These are phyloP conservation scores for Stereocaulon alpinum DNA, from an alignment of 495 filamentous ascomycete genomes.

Conservation along the genomic window DNA sequence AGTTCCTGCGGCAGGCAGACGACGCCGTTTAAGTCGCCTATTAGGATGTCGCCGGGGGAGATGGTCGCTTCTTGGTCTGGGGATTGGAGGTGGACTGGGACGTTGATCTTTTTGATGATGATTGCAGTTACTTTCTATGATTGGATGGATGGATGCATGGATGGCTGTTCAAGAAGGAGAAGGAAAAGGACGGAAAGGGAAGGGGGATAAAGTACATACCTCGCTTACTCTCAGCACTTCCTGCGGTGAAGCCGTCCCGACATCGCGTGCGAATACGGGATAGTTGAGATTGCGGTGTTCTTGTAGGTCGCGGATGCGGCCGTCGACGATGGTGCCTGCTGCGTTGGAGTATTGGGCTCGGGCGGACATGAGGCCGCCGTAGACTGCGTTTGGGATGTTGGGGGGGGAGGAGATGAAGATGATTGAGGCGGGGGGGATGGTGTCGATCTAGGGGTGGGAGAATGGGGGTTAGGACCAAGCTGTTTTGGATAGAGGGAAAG, in stretches of 20 bases:
- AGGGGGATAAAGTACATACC: conserved; percentile 22
- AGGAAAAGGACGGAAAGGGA: too few relatives aligned
- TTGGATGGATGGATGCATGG: too few relatives aligned
- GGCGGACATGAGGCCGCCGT: conserved; percentile 49
- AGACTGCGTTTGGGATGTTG: conserved; percentile 44
- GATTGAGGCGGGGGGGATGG: conserved; percentile 39
- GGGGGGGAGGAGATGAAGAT: conserved; percentile 48
- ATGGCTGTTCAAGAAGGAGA: too few relatives aligned
- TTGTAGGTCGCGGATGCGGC: conserved; percentile 46
- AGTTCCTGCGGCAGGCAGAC: conserved; percentile 36
- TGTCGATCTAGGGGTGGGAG: conserved; percentile 38
- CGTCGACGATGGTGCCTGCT: conserved; percentile 44
- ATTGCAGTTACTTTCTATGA: too few relatives aligned
- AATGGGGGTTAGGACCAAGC: neutral
- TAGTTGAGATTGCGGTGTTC: conserved; percentile 46
- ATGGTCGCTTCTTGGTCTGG: conserved; percentile 38
- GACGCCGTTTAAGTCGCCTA: conserved; percentile 48
- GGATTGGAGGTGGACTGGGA: conserved; percentile 28
- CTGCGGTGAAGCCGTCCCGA: conserved; percentile 42
- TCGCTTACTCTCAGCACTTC: conserved; percentile 36
- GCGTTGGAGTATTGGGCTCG: conserved; percentile 35
- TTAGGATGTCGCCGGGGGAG: conserved; percentile 45
- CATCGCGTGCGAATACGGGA: conserved; percentile 42
- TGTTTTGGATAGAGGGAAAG: neutral
- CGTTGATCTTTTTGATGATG: conserved; percentile 28